phyloP scores from a whole-genome alignment of 768 basidiomycete genomes.

The Cyathus striatus region DNA sequence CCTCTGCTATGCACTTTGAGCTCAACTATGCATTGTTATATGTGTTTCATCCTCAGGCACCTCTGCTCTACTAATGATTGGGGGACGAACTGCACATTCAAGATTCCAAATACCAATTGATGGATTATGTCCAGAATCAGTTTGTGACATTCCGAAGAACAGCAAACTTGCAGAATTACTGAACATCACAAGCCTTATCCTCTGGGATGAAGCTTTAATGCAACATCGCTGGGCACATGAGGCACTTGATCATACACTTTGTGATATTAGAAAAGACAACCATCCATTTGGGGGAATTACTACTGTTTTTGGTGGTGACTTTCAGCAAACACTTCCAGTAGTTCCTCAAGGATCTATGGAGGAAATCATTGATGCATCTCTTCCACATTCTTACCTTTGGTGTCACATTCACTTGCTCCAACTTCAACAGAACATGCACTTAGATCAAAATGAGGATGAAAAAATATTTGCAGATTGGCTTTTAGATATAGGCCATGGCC shows the following conservation, averaged over 20 bases:
- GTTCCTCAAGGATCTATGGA: slow-evolving; percentile 28
- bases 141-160: neutral
- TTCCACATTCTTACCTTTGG: slow-evolving; percentile 36
- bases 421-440: slow-evolving; percentile 35
- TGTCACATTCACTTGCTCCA: slow-evolving; percentile 19
- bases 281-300: slow-evolving; percentile 38
- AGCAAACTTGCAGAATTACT: neutral
- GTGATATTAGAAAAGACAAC: slow-evolving; percentile 22
- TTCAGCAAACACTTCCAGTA: slow-evolving; percentile 41
- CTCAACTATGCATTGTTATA: slow-evolving; percentile 26
- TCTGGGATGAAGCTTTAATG: slow-evolving; percentile 42
- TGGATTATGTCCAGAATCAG: slow-evolving; percentile 16
- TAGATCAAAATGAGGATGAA: slow-evolving; percentile 20
- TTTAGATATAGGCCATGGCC: slow-evolving; percentile 19
- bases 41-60: slow-evolving; percentile 48
- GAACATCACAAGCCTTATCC: neutral
- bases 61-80: slow-evolving; percentile 35
- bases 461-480: slow-evolving; percentile 29
- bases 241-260: slow-evolving; percentile 30
- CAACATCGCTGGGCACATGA: slow-evolving; percentile 30
- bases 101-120: slow-evolving; percentile 46
- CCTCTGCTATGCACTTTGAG: slow-evolving; percentile 16
- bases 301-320: slow-evolving; percentile 45
- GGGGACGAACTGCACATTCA: slow-evolving; percentile 44
- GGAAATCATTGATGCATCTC: slow-evolving; percentile 30